phyloP scores from a whole-genome alignment of 805 yeast genomes.

The Metschnikowia baotianmanensis region DNA sequence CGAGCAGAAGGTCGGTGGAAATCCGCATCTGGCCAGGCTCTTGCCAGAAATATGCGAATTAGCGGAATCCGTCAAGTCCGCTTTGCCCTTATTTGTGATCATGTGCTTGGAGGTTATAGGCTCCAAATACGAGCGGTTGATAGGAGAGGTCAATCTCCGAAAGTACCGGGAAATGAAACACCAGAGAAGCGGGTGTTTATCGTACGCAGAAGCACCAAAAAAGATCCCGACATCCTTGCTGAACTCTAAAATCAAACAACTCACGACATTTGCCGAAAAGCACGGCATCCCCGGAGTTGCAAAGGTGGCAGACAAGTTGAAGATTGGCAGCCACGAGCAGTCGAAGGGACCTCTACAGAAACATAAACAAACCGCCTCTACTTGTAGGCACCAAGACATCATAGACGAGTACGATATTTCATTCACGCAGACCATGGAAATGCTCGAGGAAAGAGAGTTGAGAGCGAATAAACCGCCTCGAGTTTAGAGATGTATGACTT shows the following conservation, averaged over 20 bases:
- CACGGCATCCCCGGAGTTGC: conserved; percentile 1
- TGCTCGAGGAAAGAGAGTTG: conserved; percentile 3
- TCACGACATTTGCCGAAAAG: background rate
- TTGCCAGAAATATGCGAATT: background rate
- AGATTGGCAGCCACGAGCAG: background rate
- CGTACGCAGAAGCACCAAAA: background rate
- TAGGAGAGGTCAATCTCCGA: conserved; percentile 6
- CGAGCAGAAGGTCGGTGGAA: background rate
- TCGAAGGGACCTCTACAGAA: background rate
- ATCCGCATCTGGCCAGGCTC: background rate
- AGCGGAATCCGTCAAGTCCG: background rate
- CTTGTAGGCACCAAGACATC: conserved; percentile 11
- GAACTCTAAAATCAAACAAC: background rate
- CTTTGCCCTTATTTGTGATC: background rate
- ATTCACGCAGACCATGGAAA: conserved; percentile 4
- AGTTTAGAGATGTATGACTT: too few species aligned
- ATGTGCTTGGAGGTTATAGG: conserved; percentile 2
- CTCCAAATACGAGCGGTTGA: background rate
- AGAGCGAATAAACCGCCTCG: too few species aligned
- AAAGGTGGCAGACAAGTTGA: conserved; percentile 3
- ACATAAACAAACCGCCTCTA: background rate
- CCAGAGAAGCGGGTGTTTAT: background rate
- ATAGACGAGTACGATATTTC: conserved; percentile 10
- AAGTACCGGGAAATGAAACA: conserved; percentile 2
- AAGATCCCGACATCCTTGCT: background rate